These are phyloP conservation scores for Cyclocybe aegerita DNA, from an alignment of 768 basidiomycete species.

Conservation along the genomic window DNA sequence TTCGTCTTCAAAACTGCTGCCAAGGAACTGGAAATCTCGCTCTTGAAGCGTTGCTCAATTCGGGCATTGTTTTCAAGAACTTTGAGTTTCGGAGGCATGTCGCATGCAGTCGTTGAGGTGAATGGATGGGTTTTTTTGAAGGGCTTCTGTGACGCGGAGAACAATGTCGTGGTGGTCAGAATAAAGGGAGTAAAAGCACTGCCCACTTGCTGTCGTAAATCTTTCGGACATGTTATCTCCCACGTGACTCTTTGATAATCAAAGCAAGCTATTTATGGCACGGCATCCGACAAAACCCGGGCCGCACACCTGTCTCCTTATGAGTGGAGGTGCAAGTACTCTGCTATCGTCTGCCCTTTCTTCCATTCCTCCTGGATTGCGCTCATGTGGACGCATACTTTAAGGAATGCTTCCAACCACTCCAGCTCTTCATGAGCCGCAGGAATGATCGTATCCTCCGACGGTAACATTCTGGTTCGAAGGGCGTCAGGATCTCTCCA, in stretches of 20 bases:
- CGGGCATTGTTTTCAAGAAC: conserved; percentile 18
- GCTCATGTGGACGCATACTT: conserved; percentile 19
- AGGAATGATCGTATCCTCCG: conserved; percentile 6
- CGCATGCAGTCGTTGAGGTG: no score
- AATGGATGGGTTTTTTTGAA: no score
- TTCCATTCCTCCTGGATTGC: conserved; percentile 21
- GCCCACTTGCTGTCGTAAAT: no score
- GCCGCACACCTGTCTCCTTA: neutral
- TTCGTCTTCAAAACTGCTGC: conserved; percentile 24
- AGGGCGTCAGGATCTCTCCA: neutral
- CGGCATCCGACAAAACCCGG: no score
- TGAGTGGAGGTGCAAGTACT: conserved; percentile 17
- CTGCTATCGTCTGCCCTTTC: conserved; percentile 16
- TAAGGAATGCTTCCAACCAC: conserved; percentile 26
- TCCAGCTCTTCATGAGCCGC: conserved; percentile 19
- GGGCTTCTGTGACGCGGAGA: no score
- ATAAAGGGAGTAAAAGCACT: no score
- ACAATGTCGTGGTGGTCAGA: no score
- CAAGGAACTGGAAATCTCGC: conserved; percentile 23
- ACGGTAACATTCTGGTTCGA: neutral
- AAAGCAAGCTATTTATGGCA: no score
- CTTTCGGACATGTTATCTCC: no score
- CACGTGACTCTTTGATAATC: no score
- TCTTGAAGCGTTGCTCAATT: conserved; percentile 20
- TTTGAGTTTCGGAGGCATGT: conserved; percentile 22